A percentile compares a stretch with the other conserved stretches of the same genome.
Conservation (phyloP, 371 early-diverging fungal genomes). For the Mucor velutinosus region DNA sequence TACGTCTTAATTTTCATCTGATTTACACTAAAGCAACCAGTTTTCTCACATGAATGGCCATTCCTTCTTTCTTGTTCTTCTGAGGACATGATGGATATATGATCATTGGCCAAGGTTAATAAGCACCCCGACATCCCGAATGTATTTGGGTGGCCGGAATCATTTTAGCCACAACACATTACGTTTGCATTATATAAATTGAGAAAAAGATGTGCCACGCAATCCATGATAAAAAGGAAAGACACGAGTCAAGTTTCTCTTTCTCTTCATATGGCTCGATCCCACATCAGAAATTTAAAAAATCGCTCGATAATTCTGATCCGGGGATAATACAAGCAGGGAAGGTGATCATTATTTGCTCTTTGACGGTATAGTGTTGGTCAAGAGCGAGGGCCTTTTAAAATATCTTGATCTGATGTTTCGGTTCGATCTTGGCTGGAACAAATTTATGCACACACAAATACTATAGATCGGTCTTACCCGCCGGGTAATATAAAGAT, state of each 20-base stretch:
- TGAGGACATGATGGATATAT: not conserved
- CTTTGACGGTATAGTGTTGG: no score
- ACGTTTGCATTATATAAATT: slow-evolving; percentile 12
- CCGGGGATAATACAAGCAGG: not conserved
- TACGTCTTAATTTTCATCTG: not conserved
- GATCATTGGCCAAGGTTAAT: slow-evolving; percentile 16
- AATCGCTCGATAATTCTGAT: not conserved
- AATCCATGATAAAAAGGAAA: slow-evolving; percentile 2
- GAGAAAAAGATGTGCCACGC: not conserved
- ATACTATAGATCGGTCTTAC: not conserved
- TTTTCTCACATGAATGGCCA: no score
- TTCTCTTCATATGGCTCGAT: not conserved
- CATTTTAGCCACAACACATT: slow-evolving; percentile 15
- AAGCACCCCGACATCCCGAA: slow-evolving; percentile 11
- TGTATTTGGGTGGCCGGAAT: not conserved
- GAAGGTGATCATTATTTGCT: not conserved
- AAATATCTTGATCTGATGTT: not conserved
- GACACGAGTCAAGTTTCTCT: slow-evolving; percentile 1
- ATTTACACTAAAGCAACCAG: not conserved
- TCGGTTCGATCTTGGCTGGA: not conserved
- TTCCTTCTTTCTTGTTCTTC: slow-evolving; percentile 1
- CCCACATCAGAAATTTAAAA: not conserved
- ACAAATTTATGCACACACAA: not conserved
- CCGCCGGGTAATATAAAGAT: not conserved
- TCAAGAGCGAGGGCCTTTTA: not conserved